Evolutionary conservation across 768 basidiomycete genomes (phyloP).

Genomic region (Lactarius trivialis): DNA sequence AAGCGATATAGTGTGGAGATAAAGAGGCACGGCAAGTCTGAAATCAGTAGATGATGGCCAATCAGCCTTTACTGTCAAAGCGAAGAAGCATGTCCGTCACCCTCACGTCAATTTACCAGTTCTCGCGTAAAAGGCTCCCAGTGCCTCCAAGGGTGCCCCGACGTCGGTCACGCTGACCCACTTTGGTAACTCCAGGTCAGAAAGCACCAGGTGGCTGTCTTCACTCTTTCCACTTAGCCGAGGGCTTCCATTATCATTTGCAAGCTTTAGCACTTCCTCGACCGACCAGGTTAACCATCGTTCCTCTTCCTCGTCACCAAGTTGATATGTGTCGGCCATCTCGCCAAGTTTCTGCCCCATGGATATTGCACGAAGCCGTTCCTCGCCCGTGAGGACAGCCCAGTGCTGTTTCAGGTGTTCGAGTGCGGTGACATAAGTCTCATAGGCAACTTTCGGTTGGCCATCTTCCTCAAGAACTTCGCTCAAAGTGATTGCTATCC

Average conservation of each 20-base stretch:
- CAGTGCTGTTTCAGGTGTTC: conserved; percentile 25
- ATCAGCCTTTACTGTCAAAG: conserved; percentile 20
- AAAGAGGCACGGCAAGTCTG: conserved; percentile 60
- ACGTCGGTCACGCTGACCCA: conserved; percentile 59
- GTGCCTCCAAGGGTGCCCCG: conserved; percentile 60
- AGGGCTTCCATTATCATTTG: conserved; percentile 31
- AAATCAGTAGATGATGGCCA: not conserved
- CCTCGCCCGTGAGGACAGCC: conserved; percentile 29
- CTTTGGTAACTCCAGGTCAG: conserved; percentile 49
- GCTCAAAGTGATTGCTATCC: conserved; percentile 56
- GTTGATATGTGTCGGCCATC: conserved; percentile 32
- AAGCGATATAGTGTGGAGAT: conserved; percentile 57
- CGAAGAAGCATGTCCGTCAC: not conserved
- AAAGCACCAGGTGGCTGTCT: conserved; percentile 22
- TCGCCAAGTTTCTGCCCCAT: conserved; percentile 43
- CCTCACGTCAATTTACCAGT: conserved; percentile 52
- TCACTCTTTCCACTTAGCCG: conserved; percentile 7
- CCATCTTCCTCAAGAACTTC: conserved; percentile 45
- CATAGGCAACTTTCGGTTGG: conserved; percentile 28
- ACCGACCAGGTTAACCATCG: conserved; percentile 40
- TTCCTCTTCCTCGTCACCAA: conserved; percentile 36
- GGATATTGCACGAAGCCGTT: conserved; percentile 40
- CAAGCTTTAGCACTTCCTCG: conserved; percentile 36
- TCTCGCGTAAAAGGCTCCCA: conserved; percentile 55
- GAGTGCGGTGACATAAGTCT: conserved; percentile 25